phyloP scores from a whole-genome alignment of 139 green algal species.

The Trebouxia sp. region DNA sequence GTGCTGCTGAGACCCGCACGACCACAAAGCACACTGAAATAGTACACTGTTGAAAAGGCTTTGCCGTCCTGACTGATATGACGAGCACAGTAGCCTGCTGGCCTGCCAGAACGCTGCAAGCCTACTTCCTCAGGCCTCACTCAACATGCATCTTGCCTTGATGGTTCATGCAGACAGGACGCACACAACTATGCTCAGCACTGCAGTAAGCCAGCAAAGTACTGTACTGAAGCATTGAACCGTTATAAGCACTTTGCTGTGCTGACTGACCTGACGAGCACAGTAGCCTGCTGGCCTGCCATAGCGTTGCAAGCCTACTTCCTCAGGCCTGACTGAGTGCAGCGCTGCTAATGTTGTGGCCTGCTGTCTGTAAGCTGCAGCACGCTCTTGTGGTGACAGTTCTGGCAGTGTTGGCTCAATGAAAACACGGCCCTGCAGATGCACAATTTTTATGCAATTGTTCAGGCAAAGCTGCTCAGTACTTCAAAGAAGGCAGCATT shows the following conservation, averaged over 20 bases:
- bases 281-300: constrained; percentile 75
- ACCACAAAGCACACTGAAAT: no score
- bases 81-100: constrained; percentile 68
- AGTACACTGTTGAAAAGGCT: no score
- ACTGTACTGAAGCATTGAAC: no score
- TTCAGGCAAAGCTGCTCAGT: no score
- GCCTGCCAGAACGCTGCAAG: constrained; percentile 68
- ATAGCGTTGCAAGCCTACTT: constrained; percentile 64
- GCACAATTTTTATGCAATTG: background rate
- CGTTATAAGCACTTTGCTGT: no score
- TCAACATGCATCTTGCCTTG: no score
- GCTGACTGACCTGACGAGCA: constrained; percentile 53
- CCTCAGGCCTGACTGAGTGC: constrained; percentile 69
- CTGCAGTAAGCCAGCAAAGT: no score
- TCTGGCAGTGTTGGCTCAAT: constrained; percentile 74
- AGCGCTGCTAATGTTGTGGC: constrained; percentile 77
- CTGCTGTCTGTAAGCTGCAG: constrained; percentile 58
- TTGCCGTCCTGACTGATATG: no score
- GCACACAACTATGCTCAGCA: no score
- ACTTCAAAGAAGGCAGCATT: no score
- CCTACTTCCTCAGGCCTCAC: constrained; percentile 58
- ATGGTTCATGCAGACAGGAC: no score
- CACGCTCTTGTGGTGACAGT: constrained; percentile 42
- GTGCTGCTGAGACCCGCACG: constrained; percentile 81
- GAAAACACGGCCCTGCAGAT: constrained; percentile 72